Evolutionary conservation across 2,329 filamentous ascomycete species (phyloP).

Genomic region (Aciculosporium take): DNA sequence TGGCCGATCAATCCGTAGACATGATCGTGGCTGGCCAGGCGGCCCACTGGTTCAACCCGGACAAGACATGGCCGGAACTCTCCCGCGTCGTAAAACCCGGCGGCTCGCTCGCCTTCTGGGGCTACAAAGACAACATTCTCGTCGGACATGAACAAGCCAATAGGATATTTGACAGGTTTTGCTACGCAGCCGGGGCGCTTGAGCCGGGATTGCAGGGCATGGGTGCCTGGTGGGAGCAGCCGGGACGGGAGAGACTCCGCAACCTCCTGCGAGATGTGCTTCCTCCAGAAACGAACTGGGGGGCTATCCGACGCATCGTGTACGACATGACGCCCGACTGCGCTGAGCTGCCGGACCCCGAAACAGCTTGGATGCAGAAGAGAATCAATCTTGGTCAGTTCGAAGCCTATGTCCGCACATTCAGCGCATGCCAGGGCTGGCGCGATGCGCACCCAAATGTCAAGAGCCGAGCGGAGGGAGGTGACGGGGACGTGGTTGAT

Average conservation of each 20-base stretch:
- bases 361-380: conserved; percentile 35
- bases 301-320: conserved; percentile 35
- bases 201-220: conserved; percentile 32
- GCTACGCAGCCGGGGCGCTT: conserved; percentile 35
- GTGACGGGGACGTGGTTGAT: conserved; percentile 47
- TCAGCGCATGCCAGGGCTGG: conserved; percentile 46
- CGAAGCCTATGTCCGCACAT: conserved; percentile 48
- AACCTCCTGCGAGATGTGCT: conserved; percentile 35
- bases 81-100: conserved; percentile 36
- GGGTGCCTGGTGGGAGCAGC: conserved; percentile 47
- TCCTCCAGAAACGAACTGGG: conserved; percentile 37
- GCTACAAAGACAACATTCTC: conserved; percentile 50
- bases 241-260: conserved; percentile 40
- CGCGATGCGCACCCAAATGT: conserved; percentile 36
- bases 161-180: conserved; percentile 37
- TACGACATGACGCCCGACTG: conserved; percentile 40
- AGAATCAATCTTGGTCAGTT: conserved; percentile 40
- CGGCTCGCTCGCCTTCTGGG: conserved; percentile 50
- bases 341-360: conserved; percentile 17
- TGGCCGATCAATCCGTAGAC: conserved; percentile 37
- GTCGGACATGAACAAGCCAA: conserved; percentile 37
- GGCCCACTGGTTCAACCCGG: conserved; percentile 53
- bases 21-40: conserved; percentile 38
- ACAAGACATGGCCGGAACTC: conserved; percentile 39
- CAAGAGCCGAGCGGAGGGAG: conserved; percentile 36